A percentile compares a stretch with the other conserved stretches of the same genome.
Evolutionary conservation across 306 rosid genomes (phyloP).

Genomic region (Astragalus glycyphyllos): DNA sequence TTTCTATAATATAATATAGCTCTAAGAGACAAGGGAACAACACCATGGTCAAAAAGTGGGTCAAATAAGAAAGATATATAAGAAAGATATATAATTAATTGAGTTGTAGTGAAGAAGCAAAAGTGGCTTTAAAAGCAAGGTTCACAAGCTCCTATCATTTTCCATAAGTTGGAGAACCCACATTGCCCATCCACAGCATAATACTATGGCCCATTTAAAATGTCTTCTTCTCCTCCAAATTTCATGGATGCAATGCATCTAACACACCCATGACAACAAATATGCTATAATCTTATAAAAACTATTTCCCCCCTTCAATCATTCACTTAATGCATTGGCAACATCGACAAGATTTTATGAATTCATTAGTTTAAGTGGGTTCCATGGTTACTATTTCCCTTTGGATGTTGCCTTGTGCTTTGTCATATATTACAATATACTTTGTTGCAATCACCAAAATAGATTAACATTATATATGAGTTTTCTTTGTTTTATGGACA

Average conservation of each 20-base stretch:
- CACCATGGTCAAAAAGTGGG: slow-evolving; percentile 70
- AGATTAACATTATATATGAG: slow-evolving; percentile 11
- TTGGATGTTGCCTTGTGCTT: slow-evolving; percentile 49
- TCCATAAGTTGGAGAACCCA: slow-evolving; percentile 61
- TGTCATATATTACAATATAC: slow-evolving; percentile 43
- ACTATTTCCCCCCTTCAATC: slow-evolving; percentile 55
- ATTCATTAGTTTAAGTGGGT: slow-evolving; percentile 57
- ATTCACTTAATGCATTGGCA: slow-evolving; percentile 84
- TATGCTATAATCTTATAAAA: slow-evolving; percentile 20
- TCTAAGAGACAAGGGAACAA: slow-evolving; percentile 56
- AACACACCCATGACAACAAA: slow-evolving; percentile 47
- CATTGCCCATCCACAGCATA: slow-evolving; percentile 61
- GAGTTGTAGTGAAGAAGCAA: slow-evolving; percentile 56
- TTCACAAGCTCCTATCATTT: slow-evolving; percentile 60
- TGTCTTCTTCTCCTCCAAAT: slow-evolving; percentile 61
- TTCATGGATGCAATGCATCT: slow-evolving; percentile 83
- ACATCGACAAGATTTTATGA: slow-evolving; percentile 73
- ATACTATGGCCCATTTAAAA: slow-evolving; percentile 67
- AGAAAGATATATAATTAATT: slow-evolving; percentile 43
- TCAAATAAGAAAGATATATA: slow-evolving; percentile 58
- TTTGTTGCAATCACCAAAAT: slow-evolving; percentile 42
- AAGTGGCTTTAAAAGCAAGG: slow-evolving; percentile 47
- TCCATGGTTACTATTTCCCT: slow-evolving; percentile 45
- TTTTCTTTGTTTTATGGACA: slow-evolving; percentile 51
- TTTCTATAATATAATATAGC: slow-evolving; percentile 11